These are phyloP conservation scores for Lactarius tabidus DNA, from an alignment of 768 basidiomycete species.

Conservation along the genomic window DNA sequence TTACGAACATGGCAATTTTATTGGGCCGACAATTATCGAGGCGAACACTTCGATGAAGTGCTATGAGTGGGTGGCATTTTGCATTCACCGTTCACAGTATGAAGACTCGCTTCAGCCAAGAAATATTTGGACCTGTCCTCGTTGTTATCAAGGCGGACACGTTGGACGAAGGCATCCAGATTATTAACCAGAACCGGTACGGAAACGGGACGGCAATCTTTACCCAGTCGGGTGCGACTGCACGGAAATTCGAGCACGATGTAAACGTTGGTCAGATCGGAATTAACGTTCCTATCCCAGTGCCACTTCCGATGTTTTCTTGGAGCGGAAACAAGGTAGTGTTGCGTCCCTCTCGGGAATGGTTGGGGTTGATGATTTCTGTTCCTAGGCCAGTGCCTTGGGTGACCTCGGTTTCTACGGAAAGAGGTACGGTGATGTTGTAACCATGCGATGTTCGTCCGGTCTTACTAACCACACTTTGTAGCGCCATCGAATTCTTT, in stretches of 20 bases:
- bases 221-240: constrained; percentile 93
- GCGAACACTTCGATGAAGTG: constrained; percentile 79
- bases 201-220: constrained; percentile 96
- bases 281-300: constrained; percentile 89
- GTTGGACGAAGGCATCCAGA: constrained; percentile 83
- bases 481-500: constrained; percentile 89
- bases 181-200: constrained; percentile 87
- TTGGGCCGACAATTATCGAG: constrained; percentile 89
- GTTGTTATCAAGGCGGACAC: constrained; percentile 73
- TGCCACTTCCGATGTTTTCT: constrained; percentile 91
- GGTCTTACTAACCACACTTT: constrained; percentile 6
- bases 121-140: constrained; percentile 93
- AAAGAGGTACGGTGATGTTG: constrained; percentile 63
- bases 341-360: not conserved
- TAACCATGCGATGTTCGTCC: constrained; percentile 9
- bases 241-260: constrained; percentile 84
- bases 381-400: constrained; percentile 57
- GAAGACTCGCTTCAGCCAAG: constrained; percentile 54
- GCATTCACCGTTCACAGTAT: not conserved
- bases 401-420: constrained; percentile 93
- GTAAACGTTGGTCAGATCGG: constrained; percentile 93
- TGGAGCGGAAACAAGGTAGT: constrained; percentile 90
- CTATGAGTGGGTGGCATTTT: constrained; percentile 58
- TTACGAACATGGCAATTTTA: constrained; percentile 88
- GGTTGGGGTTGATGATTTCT: not conserved